phyloP scores from a whole-genome alignment of 2,329 filamentous ascomycete genomes.

The Fusarium pseudocircinatum region DNA sequence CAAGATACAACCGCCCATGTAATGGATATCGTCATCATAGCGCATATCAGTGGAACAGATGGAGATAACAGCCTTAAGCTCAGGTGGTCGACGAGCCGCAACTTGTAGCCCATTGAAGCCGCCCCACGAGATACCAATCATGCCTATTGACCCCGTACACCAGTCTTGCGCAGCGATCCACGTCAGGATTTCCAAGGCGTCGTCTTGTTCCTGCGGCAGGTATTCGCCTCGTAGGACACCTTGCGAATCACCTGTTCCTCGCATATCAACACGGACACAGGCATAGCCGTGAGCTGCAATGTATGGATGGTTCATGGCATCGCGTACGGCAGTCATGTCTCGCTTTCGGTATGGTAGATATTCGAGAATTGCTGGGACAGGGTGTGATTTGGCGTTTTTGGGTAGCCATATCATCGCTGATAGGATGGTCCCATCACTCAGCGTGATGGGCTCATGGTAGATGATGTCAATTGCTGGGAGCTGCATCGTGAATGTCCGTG shows the following conservation, averaged over 20 bases:
- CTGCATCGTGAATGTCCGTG: not conserved
- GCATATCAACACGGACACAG: not conserved
- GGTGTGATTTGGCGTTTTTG: not conserved
- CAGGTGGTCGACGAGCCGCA: not conserved
- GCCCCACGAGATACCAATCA: conserved; percentile 10
- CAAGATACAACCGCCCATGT: conserved; percentile 5
- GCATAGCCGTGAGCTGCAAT: not conserved
- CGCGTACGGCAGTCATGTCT: not conserved
- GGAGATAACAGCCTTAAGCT: conserved; percentile 2
- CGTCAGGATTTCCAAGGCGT: not conserved
- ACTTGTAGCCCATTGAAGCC: conserved; percentile 8
- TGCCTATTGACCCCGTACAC: conserved; percentile 5
- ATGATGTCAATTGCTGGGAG: not conserved
- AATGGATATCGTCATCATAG: conserved; percentile 10
- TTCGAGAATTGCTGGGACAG: conserved; percentile 4
- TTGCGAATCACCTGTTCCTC: conserved; percentile 7
- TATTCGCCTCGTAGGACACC: not conserved
- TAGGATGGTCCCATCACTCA: not conserved
- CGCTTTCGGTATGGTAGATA: conserved; percentile 1
- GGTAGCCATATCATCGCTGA: conserved; percentile 8
- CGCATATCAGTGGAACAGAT: conserved; percentile 2
- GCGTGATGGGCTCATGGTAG: not conserved
- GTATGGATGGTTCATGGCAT: conserved; percentile 8
- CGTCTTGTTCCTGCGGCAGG: not conserved
- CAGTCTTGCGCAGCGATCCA: not conserved